These are phyloP conservation scores for Cercospora berteroae DNA, from an alignment of 2,329 filamentous ascomycete species.

Conservation along the genomic window DNA sequence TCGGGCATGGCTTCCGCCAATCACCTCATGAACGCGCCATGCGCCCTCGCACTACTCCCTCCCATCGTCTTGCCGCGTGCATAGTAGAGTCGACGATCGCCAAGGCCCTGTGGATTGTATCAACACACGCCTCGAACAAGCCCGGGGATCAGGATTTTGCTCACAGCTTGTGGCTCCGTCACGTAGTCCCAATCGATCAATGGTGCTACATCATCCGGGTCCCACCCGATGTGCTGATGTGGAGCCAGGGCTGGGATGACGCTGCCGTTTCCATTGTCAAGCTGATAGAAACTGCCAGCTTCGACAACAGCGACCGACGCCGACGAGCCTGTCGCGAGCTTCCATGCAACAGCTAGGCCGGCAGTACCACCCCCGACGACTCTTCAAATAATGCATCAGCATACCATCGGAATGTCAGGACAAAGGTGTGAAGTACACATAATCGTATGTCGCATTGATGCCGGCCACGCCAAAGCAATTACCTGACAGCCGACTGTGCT, in stretches of 20 bases:
- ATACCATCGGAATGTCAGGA: background rate
- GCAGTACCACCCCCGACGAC: background rate
- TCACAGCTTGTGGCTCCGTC: background rate
- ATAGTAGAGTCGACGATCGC: background rate
- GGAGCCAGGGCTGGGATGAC: background rate
- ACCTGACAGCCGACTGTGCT: background rate
- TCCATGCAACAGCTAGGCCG: background rate
- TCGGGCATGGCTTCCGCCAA: background rate
- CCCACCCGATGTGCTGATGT: background rate
- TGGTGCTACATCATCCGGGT: background rate
- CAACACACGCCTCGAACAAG: background rate
- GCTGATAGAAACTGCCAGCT: background rate
- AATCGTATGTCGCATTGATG: background rate
- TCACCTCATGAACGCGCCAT: background rate
- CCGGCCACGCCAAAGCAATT: background rate
- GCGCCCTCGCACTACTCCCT: background rate
- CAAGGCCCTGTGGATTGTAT: background rate
- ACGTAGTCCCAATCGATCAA: background rate
- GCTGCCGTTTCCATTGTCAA: background rate
- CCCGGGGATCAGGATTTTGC: background rate
- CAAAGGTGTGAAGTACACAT: background rate
- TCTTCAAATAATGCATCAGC: background rate
- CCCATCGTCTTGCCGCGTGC: background rate
- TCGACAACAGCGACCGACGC: background rate
- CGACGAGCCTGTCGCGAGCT: background rate